phyloP scores from a whole-genome alignment of 1,284 basidiomycete genomes.

The Ustilago xerochloae region DNA sequence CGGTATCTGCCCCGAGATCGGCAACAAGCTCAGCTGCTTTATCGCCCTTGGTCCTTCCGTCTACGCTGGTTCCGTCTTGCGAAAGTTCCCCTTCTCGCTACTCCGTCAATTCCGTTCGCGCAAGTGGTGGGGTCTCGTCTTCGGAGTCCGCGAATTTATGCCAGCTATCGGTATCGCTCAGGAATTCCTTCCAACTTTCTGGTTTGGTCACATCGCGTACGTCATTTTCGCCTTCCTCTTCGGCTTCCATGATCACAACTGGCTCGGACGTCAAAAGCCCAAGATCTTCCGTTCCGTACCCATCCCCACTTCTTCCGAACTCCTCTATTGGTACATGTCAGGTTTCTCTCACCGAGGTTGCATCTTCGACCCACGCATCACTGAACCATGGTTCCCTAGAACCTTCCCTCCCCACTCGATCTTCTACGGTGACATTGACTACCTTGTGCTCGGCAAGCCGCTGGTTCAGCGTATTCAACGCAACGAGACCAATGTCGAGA shows the following conservation, averaged over 20 bases:
- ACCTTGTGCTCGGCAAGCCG: conserved; percentile 66
- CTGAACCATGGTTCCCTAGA: conserved; percentile 64
- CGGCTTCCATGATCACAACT: conserved; percentile 66
- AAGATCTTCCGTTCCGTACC: conserved; percentile 66
- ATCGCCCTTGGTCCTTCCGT: conserved; percentile 65
- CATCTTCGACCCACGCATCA: conserved; percentile 65
- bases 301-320: conserved; percentile 61
- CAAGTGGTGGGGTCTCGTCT: conserved; percentile 64
- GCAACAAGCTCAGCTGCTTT: conserved; percentile 62
- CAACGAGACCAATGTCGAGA: conserved; percentile 64
- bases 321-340: conserved; percentile 68
- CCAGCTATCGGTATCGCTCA: conserved; percentile 63
- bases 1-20: conserved; percentile 63
- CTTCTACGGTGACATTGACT: conserved; percentile 64
- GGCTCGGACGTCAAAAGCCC: conserved; percentile 64
- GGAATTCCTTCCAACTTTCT: conserved; percentile 57
- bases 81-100: conserved; percentile 65
- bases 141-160: conserved; percentile 65
- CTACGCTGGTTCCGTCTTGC: conserved; percentile 65
- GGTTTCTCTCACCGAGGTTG: conserved; percentile 65
- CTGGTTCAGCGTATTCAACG: conserved; percentile 59
- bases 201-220: conserved; percentile 66
- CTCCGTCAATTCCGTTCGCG: conserved; percentile 61
- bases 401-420: conserved; percentile 66
- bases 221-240: conserved; percentile 66